Percentiles rank a stretch among this genome's conserved stretches.
phyloP scores from a whole-genome alignment of 2,329 filamentous ascomycete species.

The Aspergillus sp. region DNA sequence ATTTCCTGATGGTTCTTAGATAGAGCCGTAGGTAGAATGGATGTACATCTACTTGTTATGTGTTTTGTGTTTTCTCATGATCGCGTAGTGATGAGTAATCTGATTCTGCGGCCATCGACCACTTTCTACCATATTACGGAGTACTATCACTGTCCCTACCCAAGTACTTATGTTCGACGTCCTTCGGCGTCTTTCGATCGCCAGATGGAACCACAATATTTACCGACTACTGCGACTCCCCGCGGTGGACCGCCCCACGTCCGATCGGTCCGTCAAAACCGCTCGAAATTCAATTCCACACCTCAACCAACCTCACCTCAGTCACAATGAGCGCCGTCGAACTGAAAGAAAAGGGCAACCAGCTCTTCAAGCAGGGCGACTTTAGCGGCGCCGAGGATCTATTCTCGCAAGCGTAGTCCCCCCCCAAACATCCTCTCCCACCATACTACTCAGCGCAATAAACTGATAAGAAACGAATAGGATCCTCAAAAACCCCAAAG shows the following conservation, averaged over 20 bases:
- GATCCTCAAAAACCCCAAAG: constrained; percentile 73
- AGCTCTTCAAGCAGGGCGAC: constrained; percentile 45
- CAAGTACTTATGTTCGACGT: background rate
- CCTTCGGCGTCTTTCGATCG: background rate
- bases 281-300: background rate
- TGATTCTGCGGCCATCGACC: constrained; percentile 35
- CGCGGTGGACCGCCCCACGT: background rate
- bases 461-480: constrained; percentile 39
- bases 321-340: constrained; percentile 31
- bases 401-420: constrained; percentile 45
- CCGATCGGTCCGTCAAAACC: background rate
- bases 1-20: constrained; percentile 3
- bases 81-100: background rate
- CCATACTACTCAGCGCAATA: no score
- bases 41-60: background rate
- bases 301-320: background rate
- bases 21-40: constrained; percentile 7
- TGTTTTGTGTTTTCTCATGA: background rate
- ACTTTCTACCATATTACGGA: no score
- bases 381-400: constrained; percentile 46
- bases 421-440: no score
- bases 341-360: constrained; percentile 45
- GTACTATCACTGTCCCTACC: constrained; percentile 4
- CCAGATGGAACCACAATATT: no score
- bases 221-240: background rate